Evolutionary conservation across 257 asterid species (phyloP), one percentile per base, ranked within the genome.

Genomic region (Primulina tabacum): DNA sequence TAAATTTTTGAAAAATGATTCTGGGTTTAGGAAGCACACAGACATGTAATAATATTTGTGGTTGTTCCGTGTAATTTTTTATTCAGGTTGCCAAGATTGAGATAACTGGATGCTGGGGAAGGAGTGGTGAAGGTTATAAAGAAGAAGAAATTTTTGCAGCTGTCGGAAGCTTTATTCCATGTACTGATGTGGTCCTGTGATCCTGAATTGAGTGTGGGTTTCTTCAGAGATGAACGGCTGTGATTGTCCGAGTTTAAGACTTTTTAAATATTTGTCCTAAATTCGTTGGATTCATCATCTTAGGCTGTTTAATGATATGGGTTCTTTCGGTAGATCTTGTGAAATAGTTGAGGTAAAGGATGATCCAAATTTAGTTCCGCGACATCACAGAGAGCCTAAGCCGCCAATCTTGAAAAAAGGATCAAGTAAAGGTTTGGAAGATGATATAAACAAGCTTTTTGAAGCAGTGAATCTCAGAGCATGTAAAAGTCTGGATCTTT

Each of bases 261-360:
- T 61, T 35, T 21, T 35, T 47, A 17, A 7, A 35, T 24, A 26
- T 18, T 38, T 58, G 71, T 69, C 67, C 71, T 71, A 61, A 67
- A 59, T 68, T 75, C 68, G 12, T 2, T 71, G 56, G 73, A 65
- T 74, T 69, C 26, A 58, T 71, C 61, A 5, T 53, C 61, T 32
- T 30, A 37, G 75, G 72, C n/a, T 65, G 55, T 56, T 53, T 12
- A 47, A 47, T 18, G 62, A 12, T 33, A 92, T 92, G 98, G 89
- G 83, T 76, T 82, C 95, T 62, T 77, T 82, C 74, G 75, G 76
- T 57, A 79, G 80, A 29, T 79, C 66, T 64, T 85, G 89, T 79
- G 96, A 92, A 85, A 92, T 88, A 73, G 80, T 89, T 8, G 96
- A 89, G 82, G 79, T 69, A 40, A 83, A 80, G 70, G 88, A 89